These are phyloP conservation scores for Caloboletus inedulis DNA, from an alignment of 1,284 basidiomycete species.

Conservation along the genomic window DNA sequence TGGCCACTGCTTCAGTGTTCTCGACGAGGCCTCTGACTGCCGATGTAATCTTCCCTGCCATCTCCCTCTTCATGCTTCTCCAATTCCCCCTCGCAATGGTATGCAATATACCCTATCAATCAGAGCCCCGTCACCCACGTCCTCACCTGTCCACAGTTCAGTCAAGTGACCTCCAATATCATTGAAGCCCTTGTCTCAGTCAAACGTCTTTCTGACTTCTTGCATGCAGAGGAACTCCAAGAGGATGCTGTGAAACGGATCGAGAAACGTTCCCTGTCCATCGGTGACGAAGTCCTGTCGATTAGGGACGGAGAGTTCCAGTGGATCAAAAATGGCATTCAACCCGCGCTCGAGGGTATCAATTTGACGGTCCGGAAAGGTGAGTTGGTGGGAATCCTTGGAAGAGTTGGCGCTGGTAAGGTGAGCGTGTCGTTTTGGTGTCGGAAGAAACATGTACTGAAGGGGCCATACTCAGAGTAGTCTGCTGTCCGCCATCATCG, in stretches of 20 bases:
- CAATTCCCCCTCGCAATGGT: constrained; percentile 88
- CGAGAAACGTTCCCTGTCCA: constrained; percentile 41
- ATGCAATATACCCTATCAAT: constrained; percentile 9
- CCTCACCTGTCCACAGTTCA: constrained; percentile 44
- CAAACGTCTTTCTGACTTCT: constrained; percentile 74
- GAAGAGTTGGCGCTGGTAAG: constrained; percentile 93
- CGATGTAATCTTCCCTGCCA: constrained; percentile 92
- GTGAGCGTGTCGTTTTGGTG: constrained; percentile 35
- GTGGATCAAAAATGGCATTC: constrained; percentile 60
- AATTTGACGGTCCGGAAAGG: constrained; percentile 77
- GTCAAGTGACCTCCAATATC: constrained; percentile 70
- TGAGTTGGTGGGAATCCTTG: constrained; percentile 84
- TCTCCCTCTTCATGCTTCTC: constrained; percentile 89
- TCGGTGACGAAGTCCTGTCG: constrained; percentile 69
- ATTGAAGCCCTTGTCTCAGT: constrained; percentile 88
- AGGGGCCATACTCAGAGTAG: constrained; percentile 48
- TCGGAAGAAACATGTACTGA: background rate
- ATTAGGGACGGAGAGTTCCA: constrained; percentile 75
- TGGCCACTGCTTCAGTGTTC: constrained; percentile 75
- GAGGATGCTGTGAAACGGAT: constrained; percentile 61
- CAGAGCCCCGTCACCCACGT: background rate
- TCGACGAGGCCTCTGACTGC: constrained; percentile 77
- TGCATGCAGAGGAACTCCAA: constrained; percentile 81
- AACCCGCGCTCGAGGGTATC: constrained; percentile 76
- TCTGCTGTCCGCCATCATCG: constrained; percentile 74